Conservation (phyloP, 2,329 filamentous ascomycete genomes). For the Drechslerella dactyloides region DNA sequence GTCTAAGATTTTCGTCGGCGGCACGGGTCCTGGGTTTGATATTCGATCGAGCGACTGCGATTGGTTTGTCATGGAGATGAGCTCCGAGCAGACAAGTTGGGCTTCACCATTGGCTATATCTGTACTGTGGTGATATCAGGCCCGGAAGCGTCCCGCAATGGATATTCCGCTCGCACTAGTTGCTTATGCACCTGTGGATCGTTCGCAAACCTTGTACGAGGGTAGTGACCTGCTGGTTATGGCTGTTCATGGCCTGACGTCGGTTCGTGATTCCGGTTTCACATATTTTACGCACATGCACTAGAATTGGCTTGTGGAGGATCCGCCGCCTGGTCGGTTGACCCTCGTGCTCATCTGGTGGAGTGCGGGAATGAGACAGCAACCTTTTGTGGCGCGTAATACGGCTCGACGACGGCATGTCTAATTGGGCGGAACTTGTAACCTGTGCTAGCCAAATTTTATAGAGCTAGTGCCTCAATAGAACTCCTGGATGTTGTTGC, state of each 20-base stretch:
- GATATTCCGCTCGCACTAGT: conserved; percentile 29
- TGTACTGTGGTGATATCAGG: conserved; percentile 9
- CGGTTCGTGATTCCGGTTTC: conserved; percentile 5
- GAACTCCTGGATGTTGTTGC: no score
- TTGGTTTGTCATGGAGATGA: conserved; percentile 34
- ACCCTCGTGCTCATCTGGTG: conserved; percentile 1
- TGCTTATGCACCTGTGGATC: conserved; percentile 42
- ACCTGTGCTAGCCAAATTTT: no score
- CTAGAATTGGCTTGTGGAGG: conserved; percentile 21
- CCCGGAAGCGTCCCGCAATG: conserved; percentile 22
- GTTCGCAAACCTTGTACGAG: conserved; percentile 28
- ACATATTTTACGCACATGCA: conserved; percentile 15
- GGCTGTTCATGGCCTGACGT: background rate
- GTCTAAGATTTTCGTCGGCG: background rate
- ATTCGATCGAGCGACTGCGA: conserved; percentile 9
- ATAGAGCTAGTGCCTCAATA: no score
- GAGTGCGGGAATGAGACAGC: background rate
- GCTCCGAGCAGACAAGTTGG: conserved; percentile 17
- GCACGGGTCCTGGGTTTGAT: conserved; percentile 10
- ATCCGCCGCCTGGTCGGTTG: conserved; percentile 19
- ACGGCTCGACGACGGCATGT: background rate
- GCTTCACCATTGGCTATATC: background rate
- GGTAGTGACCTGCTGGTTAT: background rate
- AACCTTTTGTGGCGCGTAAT: background rate
- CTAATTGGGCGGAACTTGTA: no score